Evolutionary conservation across 2,329 filamentous ascomycete genomes (phyloP), one percentile per base, ranked within the genome.

Genomic region (Huntiella decipiens): DNA sequence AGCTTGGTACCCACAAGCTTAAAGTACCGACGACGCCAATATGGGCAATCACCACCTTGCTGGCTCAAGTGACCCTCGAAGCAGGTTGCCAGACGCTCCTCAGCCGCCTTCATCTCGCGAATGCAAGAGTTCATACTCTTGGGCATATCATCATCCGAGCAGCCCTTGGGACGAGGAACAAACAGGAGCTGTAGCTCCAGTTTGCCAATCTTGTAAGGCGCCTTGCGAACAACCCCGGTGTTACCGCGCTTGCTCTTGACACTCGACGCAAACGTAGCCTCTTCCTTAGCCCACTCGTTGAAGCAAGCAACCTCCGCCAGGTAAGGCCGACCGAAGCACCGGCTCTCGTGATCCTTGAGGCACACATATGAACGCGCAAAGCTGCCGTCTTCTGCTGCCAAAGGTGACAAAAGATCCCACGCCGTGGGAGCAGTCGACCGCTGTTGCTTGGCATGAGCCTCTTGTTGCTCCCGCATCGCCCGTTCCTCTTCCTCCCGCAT

Each of bases 71-170:
- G 78, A 28, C 91, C 88, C 61, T 98, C 88, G 69, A 75, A 93
- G 54, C 77, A 80, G 51, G 81, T 77, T 42, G 79, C 71, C 51
- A 82, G 73, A 51, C 82, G 72, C 59, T 82, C 81, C 59, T 94
- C 86, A 2, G 88, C 86, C 44, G 88, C 84, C 62, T 82, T 84
- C 64, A 98, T 77, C 65, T 96, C 91, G 13, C 91, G 75, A 54
- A 96, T 82, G 60, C 86, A 94, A 38, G 84, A 82, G 62, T 91
- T 93, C 87, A 98, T 94, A 66, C 87, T 95, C 77, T 96, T 96
- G 46, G 91, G 91, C 85, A 98, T 95, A 54, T 96, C 88, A 12
- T 95, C 87, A 52, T 96, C 91, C 43, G 77, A 77, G 28, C 78
- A 71, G 38, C 81, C 82, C 66, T 84, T 88, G 4, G 91, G 88